Percentiles rank a stretch among this genome's conserved stretches.
phyloP scores from a whole-genome alignment of 208 protist species.

The Endotrypanum monterogeii region DNA sequence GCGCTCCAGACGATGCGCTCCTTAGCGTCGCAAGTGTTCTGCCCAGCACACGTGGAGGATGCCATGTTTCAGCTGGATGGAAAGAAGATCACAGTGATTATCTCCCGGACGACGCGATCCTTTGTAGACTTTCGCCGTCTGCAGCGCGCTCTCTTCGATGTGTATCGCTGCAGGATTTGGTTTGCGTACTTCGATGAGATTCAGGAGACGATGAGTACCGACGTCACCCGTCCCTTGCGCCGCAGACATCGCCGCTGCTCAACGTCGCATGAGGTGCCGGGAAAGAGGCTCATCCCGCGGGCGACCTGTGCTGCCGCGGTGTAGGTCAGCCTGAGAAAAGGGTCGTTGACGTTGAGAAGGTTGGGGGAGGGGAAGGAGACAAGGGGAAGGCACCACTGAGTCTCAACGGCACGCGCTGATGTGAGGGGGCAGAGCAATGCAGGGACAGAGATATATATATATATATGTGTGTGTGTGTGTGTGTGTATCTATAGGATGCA shows the following conservation, averaged over 20 bases:
- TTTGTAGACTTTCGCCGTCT: constrained; percentile 83
- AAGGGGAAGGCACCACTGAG: too few species aligned
- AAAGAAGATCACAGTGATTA: constrained; percentile 82
- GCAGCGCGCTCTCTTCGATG: constrained; percentile 71
- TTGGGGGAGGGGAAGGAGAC: background rate
- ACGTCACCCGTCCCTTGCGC: constrained; percentile 38
- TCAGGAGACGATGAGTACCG: constrained; percentile 60
- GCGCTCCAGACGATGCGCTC: constrained; percentile 52
- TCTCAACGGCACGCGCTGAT: too few species aligned
- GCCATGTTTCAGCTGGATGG: constrained; percentile 79
- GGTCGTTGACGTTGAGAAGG: background rate
- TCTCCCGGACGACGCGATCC: constrained; percentile 40
- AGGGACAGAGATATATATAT: too few species aligned
- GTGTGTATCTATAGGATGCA: too few species aligned
- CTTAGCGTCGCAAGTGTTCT: constrained; percentile 55
- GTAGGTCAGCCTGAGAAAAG: background rate
- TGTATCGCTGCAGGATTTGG: constrained; percentile 83
- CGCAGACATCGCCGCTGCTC: constrained; percentile 20
- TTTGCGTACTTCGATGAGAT: constrained; percentile 85
- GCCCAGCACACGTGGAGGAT: constrained; percentile 48
- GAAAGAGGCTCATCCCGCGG: constrained; percentile 9
- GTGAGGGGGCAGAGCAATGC: too few species aligned
- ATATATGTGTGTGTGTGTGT: too few species aligned
- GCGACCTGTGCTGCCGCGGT: background rate
- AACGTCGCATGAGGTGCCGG: background rate